Base-by-base conservation (phyloP, 768 basidiomycete species). In the Boletus pseudopeckii region DNA sequence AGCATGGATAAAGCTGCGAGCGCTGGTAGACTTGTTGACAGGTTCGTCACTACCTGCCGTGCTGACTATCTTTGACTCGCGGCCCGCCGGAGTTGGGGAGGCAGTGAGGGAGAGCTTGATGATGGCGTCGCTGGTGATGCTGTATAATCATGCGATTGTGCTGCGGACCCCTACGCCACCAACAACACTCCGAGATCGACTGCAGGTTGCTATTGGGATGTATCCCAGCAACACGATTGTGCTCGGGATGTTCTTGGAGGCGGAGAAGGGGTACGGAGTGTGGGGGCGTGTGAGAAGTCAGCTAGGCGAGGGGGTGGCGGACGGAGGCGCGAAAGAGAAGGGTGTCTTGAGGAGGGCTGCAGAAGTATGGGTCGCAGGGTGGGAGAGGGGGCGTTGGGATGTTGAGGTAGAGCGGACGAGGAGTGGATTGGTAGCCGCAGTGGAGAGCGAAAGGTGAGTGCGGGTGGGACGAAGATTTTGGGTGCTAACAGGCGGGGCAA, bases 311-410 rank as follows among this genome's bases (percentile, higher is more conserved):
- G 64, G 53, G 7, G 52, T 55, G n/a, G 57, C 43, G 7, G 60
- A 66, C 18, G 75, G 71, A 28, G 71, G 69, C 10, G 70, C 64
- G 9, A 71, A 68, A 50, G 74, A 77, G 52, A 90, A 87, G 66
- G 77, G 76, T 51, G 72, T 91, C 14, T 69, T 76, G 38, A 74
- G 87, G 63, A 73, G 85, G 51, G 71, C 80, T 4, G 76, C 80
- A 56, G 88, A 92, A 60, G 80, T 90, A 1, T 92, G 90, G 90
- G 74, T 89, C 2, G 81, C 83, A 10, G 79, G 85, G n/a, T 90
- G 88, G 89, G 85, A 89, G 68, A 79, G 73, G 63, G 82, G 84
- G 2, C 75, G 83, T 36, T 91, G 90, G 89, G 72, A 76, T 45
- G 75, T 72, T 45, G 88, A 92, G 67, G 69, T 80, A 38, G 90